phyloP scores from a whole-genome alignment of 1,139 yeast genomes.

The Casaregolazyma lundiana region DNA sequence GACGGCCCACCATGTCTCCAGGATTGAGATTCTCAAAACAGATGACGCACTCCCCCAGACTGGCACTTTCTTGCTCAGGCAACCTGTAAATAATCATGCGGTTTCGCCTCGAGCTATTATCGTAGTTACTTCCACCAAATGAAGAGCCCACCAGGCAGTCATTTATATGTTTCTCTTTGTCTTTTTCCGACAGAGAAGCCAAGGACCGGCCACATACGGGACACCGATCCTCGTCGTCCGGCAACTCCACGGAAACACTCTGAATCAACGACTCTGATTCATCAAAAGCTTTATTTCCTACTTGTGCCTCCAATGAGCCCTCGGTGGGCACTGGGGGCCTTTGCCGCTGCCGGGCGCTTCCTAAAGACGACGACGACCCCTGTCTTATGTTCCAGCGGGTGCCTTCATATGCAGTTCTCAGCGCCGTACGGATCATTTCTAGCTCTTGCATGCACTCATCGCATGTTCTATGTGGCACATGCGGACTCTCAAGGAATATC shows the following conservation, averaged over 20 bases:
- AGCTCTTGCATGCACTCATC: conserved; percentile 64
- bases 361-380: neutral
- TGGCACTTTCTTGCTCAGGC: conserved; percentile 40
- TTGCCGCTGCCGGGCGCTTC: neutral
- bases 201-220: conserved; percentile 48
- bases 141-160: conserved; percentile 65
- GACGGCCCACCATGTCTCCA: conserved; percentile 84
- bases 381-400: neutral
- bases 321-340: neutral
- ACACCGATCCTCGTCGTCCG: conserved; percentile 42
- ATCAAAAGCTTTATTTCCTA: conserved; percentile 6
- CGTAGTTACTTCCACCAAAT: conserved; percentile 57
- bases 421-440: conserved; percentile 44
- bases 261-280: conserved; percentile 29
- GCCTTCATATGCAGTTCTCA: conserved; percentile 16
- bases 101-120: conserved; percentile 45
- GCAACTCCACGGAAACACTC: conserved; percentile 23
- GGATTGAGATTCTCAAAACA: conserved; percentile 84
- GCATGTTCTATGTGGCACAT: conserved; percentile 61
- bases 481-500: conserved; percentile 45
- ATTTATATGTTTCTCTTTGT: conserved; percentile 63
- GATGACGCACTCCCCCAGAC: conserved; percentile 70
- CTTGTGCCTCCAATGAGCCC: neutral
- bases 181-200: conserved; percentile 39
- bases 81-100: conserved; percentile 83